Base-by-base conservation (phyloP, 2,329 filamentous ascomycete species). In the Aspergillus quadrilineatus region DNA sequence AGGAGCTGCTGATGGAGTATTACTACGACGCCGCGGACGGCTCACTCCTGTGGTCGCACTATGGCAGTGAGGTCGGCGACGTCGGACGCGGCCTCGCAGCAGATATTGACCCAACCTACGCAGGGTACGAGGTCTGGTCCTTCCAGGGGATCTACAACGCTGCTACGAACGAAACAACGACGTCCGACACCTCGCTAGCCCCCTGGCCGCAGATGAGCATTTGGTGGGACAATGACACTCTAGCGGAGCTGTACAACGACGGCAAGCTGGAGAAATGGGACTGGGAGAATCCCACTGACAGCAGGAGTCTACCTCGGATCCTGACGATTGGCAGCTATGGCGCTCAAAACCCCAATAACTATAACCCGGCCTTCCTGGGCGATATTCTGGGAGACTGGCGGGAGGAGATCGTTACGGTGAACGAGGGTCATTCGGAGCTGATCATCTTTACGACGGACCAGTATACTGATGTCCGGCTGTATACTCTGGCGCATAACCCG, bases 311-410 rank as follows among this genome's bases (percentile, higher is more conserved):
- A 3, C 7, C 6, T 15, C 17, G 47, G n/a, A 9, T 56, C 26
- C 12, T 56, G 15, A 48, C 28, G 3, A 30, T 22, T 3, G 6
- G 30, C 2, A 5, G 14, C 17, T 56, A 34, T 28, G 53, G 42
- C n/a, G 53, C 39, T 6, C 41, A 15, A 6, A 45, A 15, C 0
- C 39, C 30, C 5, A 41, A 46, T 5, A 14, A 41, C 6, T 22
- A 22, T 22, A 22, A 56, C 10, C 53, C 47, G 1, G 28, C 22
- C 6, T 56, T 56, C 26, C 29, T 17, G 1, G 53, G 54, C 4
- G 54, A 56, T 26, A 56, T 56, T 15, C 42, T 47, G 6, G 54
- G 54, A 9, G 48, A 56, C 22, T 56, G 54, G 54, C 48, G 54
- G 26, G 54, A 56, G 42, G 54, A 52, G 28, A 9, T 56, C 0